Evolutionary conservation across 2,329 filamentous ascomycete species (phyloP).

Genomic region (Beauveria australis): DNA sequence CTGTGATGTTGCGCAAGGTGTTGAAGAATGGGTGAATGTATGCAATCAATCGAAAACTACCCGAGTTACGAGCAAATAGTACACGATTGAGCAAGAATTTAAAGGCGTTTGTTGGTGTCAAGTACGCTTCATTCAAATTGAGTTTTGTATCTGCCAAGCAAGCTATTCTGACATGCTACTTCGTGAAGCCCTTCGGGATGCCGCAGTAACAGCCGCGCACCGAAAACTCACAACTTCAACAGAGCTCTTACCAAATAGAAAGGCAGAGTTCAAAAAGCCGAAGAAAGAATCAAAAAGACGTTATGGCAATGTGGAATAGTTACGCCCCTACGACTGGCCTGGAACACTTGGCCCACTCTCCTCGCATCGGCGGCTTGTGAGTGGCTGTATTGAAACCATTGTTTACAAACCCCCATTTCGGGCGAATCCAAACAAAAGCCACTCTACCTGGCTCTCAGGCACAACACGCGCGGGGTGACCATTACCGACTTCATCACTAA

Average conservation of each 20-base stretch:
- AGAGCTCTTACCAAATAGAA: too few relatives aligned
- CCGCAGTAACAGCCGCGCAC: neutral
- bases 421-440: conserved; percentile 30
- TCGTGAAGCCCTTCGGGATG: neutral
- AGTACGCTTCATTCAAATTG: neutral
- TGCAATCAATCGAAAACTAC: neutral
- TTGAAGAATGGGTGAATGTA: neutral
- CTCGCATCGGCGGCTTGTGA: neutral
- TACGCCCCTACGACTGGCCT: neutral
- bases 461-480: conserved; percentile 16
- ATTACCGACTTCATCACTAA: conserved; percentile 5
- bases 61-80: too few relatives aligned
- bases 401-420: conserved; percentile 33
- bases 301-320: too few relatives aligned
- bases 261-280: too few relatives aligned
- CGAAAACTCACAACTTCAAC: neutral
- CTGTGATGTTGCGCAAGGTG: neutral
- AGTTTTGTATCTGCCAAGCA: neutral
- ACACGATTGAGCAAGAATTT: too few relatives aligned
- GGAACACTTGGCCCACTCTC: neutral
- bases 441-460: neutral
- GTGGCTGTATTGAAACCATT: conserved; percentile 17
- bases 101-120: neutral
- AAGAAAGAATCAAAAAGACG: neutral
- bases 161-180: too few relatives aligned